Evolutionary conservation across 495 filamentous ascomycete genomes (phyloP), one percentile per base, ranked within the genome.

Genomic region (Talaromyces liani): DNA sequence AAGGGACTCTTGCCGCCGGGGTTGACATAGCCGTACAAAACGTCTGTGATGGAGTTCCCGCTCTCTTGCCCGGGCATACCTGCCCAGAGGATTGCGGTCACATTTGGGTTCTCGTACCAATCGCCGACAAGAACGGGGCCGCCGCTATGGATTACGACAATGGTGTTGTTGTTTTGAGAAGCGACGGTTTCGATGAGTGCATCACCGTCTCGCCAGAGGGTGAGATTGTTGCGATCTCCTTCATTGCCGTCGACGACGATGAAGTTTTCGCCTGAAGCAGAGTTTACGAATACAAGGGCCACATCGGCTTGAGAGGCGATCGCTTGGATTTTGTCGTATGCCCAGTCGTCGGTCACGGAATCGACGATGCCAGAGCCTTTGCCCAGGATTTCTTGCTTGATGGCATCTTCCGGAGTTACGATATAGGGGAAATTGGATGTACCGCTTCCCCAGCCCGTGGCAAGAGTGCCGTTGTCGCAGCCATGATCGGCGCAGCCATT

Each of bases 1-100:
- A 91, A 92, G 0, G 89, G 88, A 7, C 92, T 77, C 54, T 87
- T 85, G 31, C 87, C 89, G 0, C 80, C 85, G 0, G 83, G 84
- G 41, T 81, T 84, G 25, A 75, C 71, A 12, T 81, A 75, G 10
- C 87, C 87, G 67, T 87, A 88, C 1, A 91, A 73, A 1, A 91
- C 67, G 6, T 81, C 73, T 0, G 82, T 77, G 7, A 89, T 69
- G 1, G 84, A 79, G 34, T 77, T 76, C 1, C 87, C 87, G 8
- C 77, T 79, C 60, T 86, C 84, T 64, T 89, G 79, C 2, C 87
- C 87, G 0, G 86, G 86, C 2, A 86, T 76, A 62, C 88, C 83
- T 2, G 83, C 85, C 27, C 80, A 82, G 33, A 89, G 71, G 49
- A 89, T 73, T 0, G 83, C 86, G 4, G 84, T 87, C 14, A 89